Percentiles rank a stretch among this genome's conserved stretches.
These are phyloP conservation scores for Blumeria graminis DNA, from an alignment of 2,329 filamentous ascomycete genomes.

Conservation along the genomic window DNA sequence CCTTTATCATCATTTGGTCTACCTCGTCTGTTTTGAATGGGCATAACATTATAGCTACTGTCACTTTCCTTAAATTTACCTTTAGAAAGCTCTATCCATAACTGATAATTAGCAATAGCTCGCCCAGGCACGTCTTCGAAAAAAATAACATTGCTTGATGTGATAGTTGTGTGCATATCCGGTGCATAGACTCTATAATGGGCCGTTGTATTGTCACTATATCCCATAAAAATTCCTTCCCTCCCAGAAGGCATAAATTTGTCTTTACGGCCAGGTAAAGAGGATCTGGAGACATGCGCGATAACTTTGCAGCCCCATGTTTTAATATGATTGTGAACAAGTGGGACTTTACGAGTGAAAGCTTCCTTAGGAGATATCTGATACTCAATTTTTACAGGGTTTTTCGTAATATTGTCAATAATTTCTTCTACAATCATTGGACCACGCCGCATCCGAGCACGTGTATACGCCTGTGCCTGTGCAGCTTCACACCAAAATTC, in stretches of 20 bases:
- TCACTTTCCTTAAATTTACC: too few species aligned
- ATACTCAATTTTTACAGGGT: neutral
- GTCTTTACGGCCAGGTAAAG: neutral
- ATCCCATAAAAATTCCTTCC: conserved; percentile 1
- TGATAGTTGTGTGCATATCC: neutral
- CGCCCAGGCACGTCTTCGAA: too few species aligned
- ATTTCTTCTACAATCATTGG: neutral
- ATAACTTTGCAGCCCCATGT: neutral
- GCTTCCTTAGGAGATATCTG: neutral
- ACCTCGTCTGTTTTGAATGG: neutral
- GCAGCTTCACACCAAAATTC: conserved; percentile 1
- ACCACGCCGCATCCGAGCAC: neutral
- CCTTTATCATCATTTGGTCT: too few species aligned
- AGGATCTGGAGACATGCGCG: neutral
- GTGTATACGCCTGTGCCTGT: conserved; percentile 1
- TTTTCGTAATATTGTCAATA: neutral
- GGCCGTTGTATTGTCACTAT: neutral
- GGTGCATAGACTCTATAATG: neutral
- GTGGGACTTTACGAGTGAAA: too few species aligned
- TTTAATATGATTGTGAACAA: neutral
- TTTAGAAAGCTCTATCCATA: too few species aligned
- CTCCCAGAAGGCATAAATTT: conserved; percentile 1
- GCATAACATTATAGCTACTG: neutral
- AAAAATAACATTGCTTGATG: too few species aligned
- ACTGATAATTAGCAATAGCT: too few species aligned